Percentiles rank a stretch among this genome's conserved stretches.
These are phyloP conservation scores for Amanita rubescens DNA, from an alignment of 768 basidiomycete species.

Conservation along the genomic window DNA sequence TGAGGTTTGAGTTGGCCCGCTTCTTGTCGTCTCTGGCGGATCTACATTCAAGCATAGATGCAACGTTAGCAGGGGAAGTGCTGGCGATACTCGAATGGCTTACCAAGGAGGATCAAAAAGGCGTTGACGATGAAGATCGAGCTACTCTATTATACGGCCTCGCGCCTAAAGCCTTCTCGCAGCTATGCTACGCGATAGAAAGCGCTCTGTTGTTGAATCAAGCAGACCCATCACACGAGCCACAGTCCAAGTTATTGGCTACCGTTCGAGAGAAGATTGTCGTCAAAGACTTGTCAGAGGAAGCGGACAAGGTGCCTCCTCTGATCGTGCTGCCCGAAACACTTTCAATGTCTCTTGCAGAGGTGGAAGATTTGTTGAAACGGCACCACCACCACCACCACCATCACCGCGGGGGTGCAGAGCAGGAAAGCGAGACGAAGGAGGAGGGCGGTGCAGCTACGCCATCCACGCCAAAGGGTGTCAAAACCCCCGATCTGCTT, in stretches of 20 bases:
- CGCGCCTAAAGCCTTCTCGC: slow-evolving; percentile 35
- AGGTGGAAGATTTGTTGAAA: neutral
- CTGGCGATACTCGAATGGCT: slow-evolving; percentile 43
- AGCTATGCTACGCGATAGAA: slow-evolving; percentile 35
- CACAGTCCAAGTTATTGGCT: slow-evolving; percentile 8
- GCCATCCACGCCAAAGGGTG: slow-evolving; percentile 50
- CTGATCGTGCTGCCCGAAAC: slow-evolving; percentile 22
- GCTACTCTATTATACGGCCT: slow-evolving; percentile 39
- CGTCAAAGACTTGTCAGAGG: slow-evolving; percentile 27
- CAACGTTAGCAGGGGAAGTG: slow-evolving; percentile 24
- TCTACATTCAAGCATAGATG: slow-evolving; percentile 17
- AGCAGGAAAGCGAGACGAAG: slow-evolving; percentile 33
- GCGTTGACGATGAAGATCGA: slow-evolving; percentile 17
- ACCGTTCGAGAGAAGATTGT: slow-evolving; percentile 22
- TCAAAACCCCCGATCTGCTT: slow-evolving; percentile 49
- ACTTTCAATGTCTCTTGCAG: slow-evolving; percentile 1
- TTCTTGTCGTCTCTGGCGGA: slow-evolving; percentile 7
- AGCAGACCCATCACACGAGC: neutral
- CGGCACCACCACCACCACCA: neutral
- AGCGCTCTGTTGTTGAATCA: neutral
- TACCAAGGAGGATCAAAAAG: slow-evolving; percentile 28
- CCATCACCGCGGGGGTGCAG: no score
- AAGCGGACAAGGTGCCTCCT: slow-evolving; percentile 24
- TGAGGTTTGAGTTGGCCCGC: neutral
- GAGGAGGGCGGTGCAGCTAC: no score